Evolutionary conservation across 2,329 filamentous ascomycete species (phyloP).

Genomic region (Fusarium globosum): DNA sequence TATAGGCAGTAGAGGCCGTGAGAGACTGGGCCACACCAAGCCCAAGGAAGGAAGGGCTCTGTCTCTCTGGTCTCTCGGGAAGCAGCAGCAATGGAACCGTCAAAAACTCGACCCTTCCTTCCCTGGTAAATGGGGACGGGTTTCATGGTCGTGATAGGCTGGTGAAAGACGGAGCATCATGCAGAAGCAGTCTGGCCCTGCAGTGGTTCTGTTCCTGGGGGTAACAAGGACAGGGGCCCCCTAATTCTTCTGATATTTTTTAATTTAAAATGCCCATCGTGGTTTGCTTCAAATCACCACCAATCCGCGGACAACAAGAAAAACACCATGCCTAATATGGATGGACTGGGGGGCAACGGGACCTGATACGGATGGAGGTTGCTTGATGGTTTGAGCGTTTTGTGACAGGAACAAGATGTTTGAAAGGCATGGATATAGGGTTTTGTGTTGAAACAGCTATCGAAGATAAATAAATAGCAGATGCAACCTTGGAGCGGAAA

Average conservation of each 20-base stretch:
- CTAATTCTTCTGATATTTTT: constrained; percentile 23
- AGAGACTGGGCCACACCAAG: constrained; percentile 15
- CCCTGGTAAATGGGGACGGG: constrained; percentile 26
- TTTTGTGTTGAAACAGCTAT: constrained; percentile 16
- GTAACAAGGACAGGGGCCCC: constrained; percentile 20
- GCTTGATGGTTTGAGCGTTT: constrained; percentile 1
- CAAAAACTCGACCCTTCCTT: constrained; percentile 14
- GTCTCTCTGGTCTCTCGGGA: constrained; percentile 14
- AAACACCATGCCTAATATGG: constrained; percentile 31
- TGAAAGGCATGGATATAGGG: constrained; percentile 4
- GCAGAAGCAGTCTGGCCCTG: constrained; percentile 24
- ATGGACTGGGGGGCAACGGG: constrained; percentile 11
- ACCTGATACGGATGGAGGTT: neutral
- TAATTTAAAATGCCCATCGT: constrained; percentile 36
- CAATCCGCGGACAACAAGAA: constrained; percentile 3
- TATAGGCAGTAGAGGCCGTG: neutral
- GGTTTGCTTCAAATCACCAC: constrained; percentile 34
- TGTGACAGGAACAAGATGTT: constrained; percentile 14
- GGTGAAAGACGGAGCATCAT: constrained; percentile 12
- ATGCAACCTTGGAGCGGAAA: neutral
- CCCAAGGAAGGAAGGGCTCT: constrained; percentile 29
- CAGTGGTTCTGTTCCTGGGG: neutral
- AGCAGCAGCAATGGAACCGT: constrained; percentile 19
- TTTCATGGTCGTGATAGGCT: constrained; percentile 35
- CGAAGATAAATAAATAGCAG: constrained; percentile 1